Evolutionary conservation across 2,329 filamentous ascomycete genomes (phyloP).

Genomic region (Neurospora crassa): DNA sequence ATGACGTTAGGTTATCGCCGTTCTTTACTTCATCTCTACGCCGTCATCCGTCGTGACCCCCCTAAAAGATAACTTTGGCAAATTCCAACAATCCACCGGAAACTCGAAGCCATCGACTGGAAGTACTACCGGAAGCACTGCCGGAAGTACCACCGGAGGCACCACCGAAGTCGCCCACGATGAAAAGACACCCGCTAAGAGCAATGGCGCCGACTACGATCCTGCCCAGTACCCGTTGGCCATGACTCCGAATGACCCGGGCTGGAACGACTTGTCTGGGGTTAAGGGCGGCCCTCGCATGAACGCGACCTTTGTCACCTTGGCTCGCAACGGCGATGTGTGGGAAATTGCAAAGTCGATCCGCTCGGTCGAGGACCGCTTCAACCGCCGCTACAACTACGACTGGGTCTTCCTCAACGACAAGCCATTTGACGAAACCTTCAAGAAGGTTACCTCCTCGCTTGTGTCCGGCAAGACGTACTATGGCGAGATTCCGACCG

Average conservation of each 20-base stretch:
- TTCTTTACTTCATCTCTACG: slow-evolving; percentile 74
- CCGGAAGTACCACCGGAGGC: background rate
- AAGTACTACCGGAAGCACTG: background rate
- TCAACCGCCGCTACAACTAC: slow-evolving; percentile 94
- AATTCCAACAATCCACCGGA: slow-evolving; percentile 13
- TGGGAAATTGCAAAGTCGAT: slow-evolving; percentile 98
- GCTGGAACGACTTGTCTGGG: slow-evolving; percentile 41
- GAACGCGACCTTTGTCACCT: slow-evolving; percentile 95
- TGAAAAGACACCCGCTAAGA: slow-evolving; percentile 14
- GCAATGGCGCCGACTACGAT: slow-evolving; percentile 24
- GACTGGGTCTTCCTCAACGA: slow-evolving; percentile 99
- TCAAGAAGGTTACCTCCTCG: slow-evolving; percentile 83
- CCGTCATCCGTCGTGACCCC: slow-evolving; percentile 26
- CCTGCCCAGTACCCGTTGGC: slow-evolving; percentile 38
- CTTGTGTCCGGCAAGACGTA: slow-evolving; percentile 88
- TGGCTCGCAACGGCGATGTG: slow-evolving; percentile 85
- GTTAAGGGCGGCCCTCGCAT: slow-evolving; percentile 62
- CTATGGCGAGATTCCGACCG: slow-evolving; percentile 79
- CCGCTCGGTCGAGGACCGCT: slow-evolving; percentile 92
- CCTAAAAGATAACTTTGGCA: slow-evolving; percentile 34
- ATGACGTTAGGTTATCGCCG: slow-evolving; percentile 44
- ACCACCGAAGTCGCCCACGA: slow-evolving; percentile 5
- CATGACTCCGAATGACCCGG: slow-evolving; percentile 40
- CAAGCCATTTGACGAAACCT: slow-evolving; percentile 81
- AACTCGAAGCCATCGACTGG: background rate